Conservation (phyloP, 106 monocot genomes). For the Apostasia ramifera region DNA sequence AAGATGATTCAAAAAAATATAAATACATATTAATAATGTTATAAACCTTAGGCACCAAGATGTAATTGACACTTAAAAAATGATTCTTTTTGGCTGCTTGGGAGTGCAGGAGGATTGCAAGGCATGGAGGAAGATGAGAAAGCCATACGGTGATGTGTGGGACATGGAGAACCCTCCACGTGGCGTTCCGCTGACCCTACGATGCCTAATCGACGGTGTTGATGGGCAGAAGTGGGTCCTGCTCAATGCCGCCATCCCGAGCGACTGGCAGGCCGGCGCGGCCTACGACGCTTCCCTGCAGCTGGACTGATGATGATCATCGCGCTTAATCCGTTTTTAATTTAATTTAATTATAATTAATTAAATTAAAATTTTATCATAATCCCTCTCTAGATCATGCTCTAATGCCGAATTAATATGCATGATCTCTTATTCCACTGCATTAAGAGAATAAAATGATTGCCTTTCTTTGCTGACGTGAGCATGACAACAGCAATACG, state of each 20-base stretch:
- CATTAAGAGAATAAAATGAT: no score
- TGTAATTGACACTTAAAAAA: not conserved
- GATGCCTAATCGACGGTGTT: slow-evolving; percentile 3
- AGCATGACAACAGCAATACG: no score
- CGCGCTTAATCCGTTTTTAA: no score
- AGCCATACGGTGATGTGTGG: slow-evolving; percentile 31
- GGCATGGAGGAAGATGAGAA: slow-evolving; percentile 18
- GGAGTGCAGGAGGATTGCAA: slow-evolving; percentile 13
- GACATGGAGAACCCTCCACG: slow-evolving; percentile 20
- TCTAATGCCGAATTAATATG: no score
- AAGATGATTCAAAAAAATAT: no score
- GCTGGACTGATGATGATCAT: not conserved
- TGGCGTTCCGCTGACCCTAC: slow-evolving; percentile 15
- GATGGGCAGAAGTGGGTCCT: slow-evolving; percentile 15
- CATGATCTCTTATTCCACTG: no score
- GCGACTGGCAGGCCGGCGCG: slow-evolving; percentile 19
- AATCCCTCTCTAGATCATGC: no score
- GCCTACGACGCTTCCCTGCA: slow-evolving; percentile 11
- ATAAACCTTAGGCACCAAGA: not conserved
- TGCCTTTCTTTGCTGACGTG: no score
- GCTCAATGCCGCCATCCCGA: slow-evolving; percentile 7
- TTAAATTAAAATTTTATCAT: no score
- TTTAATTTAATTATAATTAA: no score
- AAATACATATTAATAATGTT: no score
- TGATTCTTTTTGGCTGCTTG: not conserved